A percentile compares a stretch with the other conserved stretches of the same genome.
phyloP scores from a whole-genome alignment of 2,329 filamentous ascomycete genomes.

The Phialemoniopsis sp. region DNA sequence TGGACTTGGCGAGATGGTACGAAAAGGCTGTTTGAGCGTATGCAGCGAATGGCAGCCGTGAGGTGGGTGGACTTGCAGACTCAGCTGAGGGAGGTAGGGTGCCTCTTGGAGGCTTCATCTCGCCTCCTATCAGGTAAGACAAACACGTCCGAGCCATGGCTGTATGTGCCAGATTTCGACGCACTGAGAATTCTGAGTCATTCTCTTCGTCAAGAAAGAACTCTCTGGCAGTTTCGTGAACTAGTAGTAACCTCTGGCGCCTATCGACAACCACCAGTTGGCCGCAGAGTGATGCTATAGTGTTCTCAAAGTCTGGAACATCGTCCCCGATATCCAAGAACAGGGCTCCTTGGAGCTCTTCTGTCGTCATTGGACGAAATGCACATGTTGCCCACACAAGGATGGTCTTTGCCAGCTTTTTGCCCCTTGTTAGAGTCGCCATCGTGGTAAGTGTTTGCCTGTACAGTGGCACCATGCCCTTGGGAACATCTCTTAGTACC shows the following conservation, averaged over 20 bases:
- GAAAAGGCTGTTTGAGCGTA: constrained; percentile 26
- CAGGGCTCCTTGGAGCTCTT: constrained; percentile 16
- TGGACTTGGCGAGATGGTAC: constrained; percentile 24
- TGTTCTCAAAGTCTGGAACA: constrained; percentile 9
- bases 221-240: constrained; percentile 31
- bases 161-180: constrained; percentile 19
- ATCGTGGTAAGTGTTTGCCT: constrained; percentile 22
- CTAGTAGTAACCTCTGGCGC: constrained; percentile 22
- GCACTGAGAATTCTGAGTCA: constrained; percentile 21
- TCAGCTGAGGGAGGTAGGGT: constrained; percentile 9
- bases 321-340: constrained; percentile 16
- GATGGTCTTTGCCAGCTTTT: constrained; percentile 17
- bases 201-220: constrained; percentile 16
- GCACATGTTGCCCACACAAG: constrained; percentile 16
- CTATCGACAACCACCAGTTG: constrained; percentile 30
- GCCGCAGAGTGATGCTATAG: constrained; percentile 22
- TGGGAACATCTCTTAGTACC: constrained; percentile 23
- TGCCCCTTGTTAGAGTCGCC: constrained; percentile 15
- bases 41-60: constrained; percentile 11
- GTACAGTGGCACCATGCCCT: constrained; percentile 28
- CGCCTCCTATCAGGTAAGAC: constrained; percentile 21
- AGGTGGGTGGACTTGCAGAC: constrained; percentile 4
- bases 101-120: constrained; percentile 25
- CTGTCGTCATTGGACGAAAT: constrained; percentile 14
- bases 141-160: constrained; percentile 27